A percentile compares a stretch with the other conserved stretches of the same genome.
phyloP scores from a whole-genome alignment of 352 stramenopile genomes.

The Globisporangium middletonii region DNA sequence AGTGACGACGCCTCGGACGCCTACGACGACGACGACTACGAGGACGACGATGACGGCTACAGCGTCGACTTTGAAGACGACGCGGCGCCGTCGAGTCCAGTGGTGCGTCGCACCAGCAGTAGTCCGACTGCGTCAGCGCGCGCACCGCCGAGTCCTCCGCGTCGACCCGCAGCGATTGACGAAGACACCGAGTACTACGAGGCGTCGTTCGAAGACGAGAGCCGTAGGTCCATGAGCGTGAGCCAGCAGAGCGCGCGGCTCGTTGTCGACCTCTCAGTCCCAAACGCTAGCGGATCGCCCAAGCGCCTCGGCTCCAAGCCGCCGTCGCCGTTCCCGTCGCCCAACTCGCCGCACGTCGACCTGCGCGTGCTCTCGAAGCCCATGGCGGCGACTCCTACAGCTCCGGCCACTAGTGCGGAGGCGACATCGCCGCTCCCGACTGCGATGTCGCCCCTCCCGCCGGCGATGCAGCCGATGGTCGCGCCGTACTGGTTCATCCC shows the following conservation, averaged over 20 bases:
- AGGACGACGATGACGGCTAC: slow-evolving; percentile 54
- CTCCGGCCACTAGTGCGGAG: neutral
- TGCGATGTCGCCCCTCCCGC: neutral
- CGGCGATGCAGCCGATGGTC: neutral
- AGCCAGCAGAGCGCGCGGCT: slow-evolving; percentile 30
- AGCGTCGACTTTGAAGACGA: slow-evolving; percentile 69
- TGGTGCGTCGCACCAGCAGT: neutral
- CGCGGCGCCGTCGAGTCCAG: neutral
- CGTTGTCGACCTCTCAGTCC: slow-evolving; percentile 62
- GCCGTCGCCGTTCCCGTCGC: slow-evolving; percentile 11
- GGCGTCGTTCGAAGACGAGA: slow-evolving; percentile 74
- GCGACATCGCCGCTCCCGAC: too few species aligned
- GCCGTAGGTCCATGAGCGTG: slow-evolving; percentile 30
- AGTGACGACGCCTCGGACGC: slow-evolving; percentile 11
- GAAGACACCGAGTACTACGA: slow-evolving; percentile 49
- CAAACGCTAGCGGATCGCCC: slow-evolving; percentile 29
- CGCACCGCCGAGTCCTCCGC: neutral
- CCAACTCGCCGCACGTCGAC: slow-evolving; percentile 36
- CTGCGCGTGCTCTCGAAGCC: slow-evolving; percentile 41
- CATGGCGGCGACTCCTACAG: slow-evolving; percentile 2
- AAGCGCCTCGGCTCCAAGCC: slow-evolving; percentile 12
- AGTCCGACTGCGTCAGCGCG: neutral
- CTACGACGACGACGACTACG: slow-evolving; percentile 29
- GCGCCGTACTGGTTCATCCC: slow-evolving; percentile 5
- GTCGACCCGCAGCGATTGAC: slow-evolving; percentile 12